Base-by-base conservation (phyloP, 2,329 filamentous ascomycete species). In the Fusarium clavum region DNA sequence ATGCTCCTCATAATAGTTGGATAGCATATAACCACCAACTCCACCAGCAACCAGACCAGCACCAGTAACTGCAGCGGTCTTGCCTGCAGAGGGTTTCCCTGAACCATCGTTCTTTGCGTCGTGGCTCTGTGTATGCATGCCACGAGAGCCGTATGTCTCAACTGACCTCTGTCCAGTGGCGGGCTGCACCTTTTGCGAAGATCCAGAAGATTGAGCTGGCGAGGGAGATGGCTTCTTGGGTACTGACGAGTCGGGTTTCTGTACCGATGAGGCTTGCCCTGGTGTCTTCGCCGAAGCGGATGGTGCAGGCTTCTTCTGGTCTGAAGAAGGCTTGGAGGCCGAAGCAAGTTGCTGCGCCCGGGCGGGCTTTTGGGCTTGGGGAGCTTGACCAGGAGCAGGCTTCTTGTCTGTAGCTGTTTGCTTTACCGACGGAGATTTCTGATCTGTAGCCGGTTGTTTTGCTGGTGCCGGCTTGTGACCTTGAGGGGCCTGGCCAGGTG, bases 11-110 rank as follows among this genome's bases (percentile, higher is more conserved):
- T 38, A 34, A n/a, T 60, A 22, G 13, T 29, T 51, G 12, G 58
- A 51, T 25, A 61, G 55, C 14, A 59, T 22, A 32, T 61, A 44
- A 16, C 44, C 34, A 43, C 58, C 44, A 44, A 9, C n/a, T 34
- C 44, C 44, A 24, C 44, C 54, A 20, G 34, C 22, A 5, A 59
- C 20, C 5, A 34, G 14, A 8, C 54, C 54, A 61, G 22, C 20
- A 11, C 57, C 27, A 3, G 53, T 16, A 5, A 5, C 22, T 34
- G 58, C n/a, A n/a, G 40, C 41, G 12, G 44, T 14, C 22, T 30
- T 61, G n/a, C 55, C 32, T 25, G 14, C 16, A 18, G 22, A 29
- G 8, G 41, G 18, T 8, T 29, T 48, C 3, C 12, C 38, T 11
- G 5, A 16, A 13, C 13, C 16, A 18, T 29, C 20, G n/a, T 44